Conservation (phyloP, 1,284 basidiomycete genomes). For the Austropuccinia psidii region DNA sequence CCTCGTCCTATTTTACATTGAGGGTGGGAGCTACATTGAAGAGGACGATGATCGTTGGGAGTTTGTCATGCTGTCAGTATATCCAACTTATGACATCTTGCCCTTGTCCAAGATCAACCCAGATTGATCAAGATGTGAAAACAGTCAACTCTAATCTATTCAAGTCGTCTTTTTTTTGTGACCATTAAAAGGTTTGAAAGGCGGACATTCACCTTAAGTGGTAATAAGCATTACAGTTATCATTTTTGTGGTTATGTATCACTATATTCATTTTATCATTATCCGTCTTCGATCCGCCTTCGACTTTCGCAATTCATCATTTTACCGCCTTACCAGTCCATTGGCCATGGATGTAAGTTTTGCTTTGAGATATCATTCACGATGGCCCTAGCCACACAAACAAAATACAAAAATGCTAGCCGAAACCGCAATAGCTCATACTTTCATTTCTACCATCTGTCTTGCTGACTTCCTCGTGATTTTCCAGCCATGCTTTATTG, state of each 20-base stretch:
- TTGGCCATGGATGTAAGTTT: conserved; percentile 82
- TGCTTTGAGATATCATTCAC: neutral
- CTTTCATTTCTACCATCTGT: neutral
- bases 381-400: too few relatives aligned
- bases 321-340: conserved; percentile 77
- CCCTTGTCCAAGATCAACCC: neutral
- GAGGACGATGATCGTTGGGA: conserved; percentile 51
- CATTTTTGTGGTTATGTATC: conserved; percentile 89
- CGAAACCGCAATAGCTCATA: neutral
- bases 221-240: conserved; percentile 55
- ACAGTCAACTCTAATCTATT: neutral
- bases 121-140: neutral
- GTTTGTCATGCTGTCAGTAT: conserved; percentile 47
- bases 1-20: conserved; percentile 89
- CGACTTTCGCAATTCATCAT: conserved; percentile 91
- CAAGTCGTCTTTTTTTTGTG: neutral
- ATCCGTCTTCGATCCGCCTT: conserved; percentile 74
- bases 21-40: conserved; percentile 86
- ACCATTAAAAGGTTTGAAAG: conserved; percentile 63
- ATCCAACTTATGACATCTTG: neutral
- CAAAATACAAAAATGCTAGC: too few relatives aligned
- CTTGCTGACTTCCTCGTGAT: conserved; percentile 10
- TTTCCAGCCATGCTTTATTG: conserved; percentile 71
- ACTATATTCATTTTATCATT: conserved; percentile 86
- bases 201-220: conserved; percentile 56